These are phyloP conservation scores for Aspergillus niger DNA, from an alignment of 2,329 filamentous ascomycete species.

Conservation along the genomic window DNA sequence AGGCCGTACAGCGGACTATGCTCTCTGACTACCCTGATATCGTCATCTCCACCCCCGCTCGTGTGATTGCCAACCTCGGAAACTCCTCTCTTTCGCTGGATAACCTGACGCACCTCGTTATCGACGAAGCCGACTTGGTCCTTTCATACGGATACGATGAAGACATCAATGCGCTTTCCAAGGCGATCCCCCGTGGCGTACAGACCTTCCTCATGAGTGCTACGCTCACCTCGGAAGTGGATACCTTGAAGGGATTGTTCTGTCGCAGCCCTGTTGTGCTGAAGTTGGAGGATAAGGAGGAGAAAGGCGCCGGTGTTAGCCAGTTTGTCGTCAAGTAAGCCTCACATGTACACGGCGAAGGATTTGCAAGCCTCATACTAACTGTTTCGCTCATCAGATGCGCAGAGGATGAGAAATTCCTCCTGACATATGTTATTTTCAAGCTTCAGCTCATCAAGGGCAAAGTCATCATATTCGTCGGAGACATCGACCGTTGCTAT, in stretches of 20 bases:
- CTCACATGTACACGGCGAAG: neutral
- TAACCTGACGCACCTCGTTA: slow-evolving; percentile 73
- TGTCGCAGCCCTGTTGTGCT: slow-evolving; percentile 77
- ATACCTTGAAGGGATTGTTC: slow-evolving; percentile 81
- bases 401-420: slow-evolving; percentile 95
- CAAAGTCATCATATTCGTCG: slow-evolving; percentile 83
- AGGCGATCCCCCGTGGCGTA: slow-evolving; percentile 76
- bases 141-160: slow-evolving; percentile 93
- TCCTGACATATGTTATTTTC: slow-evolving; percentile 90
- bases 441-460: slow-evolving; percentile 92
- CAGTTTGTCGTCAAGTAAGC: slow-evolving; percentile 81
- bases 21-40: slow-evolving; percentile 85
- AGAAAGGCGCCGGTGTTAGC: slow-evolving; percentile 72
- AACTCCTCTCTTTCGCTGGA: slow-evolving; percentile 70
- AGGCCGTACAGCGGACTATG: slow-evolving; percentile 82
- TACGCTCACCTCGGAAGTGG: slow-evolving; percentile 83
- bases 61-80: slow-evolving; percentile 76
- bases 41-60: slow-evolving; percentile 86
- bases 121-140: slow-evolving; percentile 93
- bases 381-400: slow-evolving; percentile 54
- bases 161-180: slow-evolving; percentile 78
- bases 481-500: slow-evolving; percentile 86
- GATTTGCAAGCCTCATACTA: slow-evolving; percentile 20
- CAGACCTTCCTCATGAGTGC: slow-evolving; percentile 95
- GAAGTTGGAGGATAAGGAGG: slow-evolving; percentile 80